Conservation (phyloP, 768 basidiomycete genomes). For the Trametes cubensis region DNA sequence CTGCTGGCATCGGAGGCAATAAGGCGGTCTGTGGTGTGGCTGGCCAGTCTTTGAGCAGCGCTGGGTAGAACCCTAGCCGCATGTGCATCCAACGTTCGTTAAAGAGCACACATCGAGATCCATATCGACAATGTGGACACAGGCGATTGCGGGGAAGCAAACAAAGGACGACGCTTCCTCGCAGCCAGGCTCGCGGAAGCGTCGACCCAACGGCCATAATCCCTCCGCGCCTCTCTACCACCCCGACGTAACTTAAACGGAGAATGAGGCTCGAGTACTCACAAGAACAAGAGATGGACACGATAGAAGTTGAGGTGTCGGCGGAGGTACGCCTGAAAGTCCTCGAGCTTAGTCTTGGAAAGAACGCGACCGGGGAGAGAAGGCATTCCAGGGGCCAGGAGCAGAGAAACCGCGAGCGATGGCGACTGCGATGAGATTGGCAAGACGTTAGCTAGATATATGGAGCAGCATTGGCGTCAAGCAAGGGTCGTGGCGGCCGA, state of each 20-base stretch:
- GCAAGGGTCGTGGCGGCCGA: constrained; percentile 12
- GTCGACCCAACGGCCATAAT: not conserved
- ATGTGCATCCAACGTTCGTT: no score
- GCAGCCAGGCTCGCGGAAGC: not conserved
- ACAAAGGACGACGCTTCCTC: not conserved
- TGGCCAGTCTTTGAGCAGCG: not conserved
- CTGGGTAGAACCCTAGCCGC: no score
- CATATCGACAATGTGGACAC: no score
- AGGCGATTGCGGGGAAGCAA: no score
- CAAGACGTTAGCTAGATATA: constrained; percentile 19
- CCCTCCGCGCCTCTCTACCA: not conserved
- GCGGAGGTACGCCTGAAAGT: constrained; percentile 21
- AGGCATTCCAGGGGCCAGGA: constrained; percentile 10
- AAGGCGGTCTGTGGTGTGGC: not conserved
- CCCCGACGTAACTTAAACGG: not conserved
- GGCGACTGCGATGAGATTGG: constrained; percentile 4
- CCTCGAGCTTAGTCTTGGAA: constrained; percentile 1
- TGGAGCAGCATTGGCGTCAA: constrained; percentile 23
- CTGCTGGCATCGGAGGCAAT: constrained; percentile 13
- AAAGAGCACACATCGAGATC: no score
- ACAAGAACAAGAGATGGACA: constrained; percentile 49
- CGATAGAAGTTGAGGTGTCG: constrained; percentile 51
- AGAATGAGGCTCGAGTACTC: constrained; percentile 17
- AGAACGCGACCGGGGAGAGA: constrained; percentile 15
- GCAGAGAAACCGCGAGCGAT: constrained; percentile 3